Conservation (phyloP, 2,329 filamentous ascomycete species). For the Stachybotrys echinatus region DNA sequence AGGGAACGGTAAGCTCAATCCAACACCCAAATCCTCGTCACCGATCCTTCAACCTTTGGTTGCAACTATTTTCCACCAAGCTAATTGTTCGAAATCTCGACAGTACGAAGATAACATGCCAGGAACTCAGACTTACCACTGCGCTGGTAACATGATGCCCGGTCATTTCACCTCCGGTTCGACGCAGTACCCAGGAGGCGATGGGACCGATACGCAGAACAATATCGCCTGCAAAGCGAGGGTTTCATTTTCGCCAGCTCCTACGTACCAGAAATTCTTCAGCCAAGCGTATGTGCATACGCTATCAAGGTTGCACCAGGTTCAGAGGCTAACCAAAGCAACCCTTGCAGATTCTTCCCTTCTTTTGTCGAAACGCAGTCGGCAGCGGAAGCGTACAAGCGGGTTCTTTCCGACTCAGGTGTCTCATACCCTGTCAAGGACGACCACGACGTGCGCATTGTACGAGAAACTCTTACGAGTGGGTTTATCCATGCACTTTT, state of each 20-base stretch:
- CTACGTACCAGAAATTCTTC: conserved; percentile 23
- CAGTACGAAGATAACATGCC: conserved; percentile 24
- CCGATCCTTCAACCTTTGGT: too few species aligned
- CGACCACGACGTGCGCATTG: conserved; percentile 16
- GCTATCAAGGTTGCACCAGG: too few species aligned
- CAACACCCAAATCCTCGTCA: too few species aligned
- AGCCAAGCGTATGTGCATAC: conserved; percentile 5
- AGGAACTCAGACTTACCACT: conserved; percentile 25
- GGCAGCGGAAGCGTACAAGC: conserved; percentile 26
- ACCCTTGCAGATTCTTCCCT: conserved; percentile 19
- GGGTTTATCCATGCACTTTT: neutral
- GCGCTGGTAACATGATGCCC: conserved; percentile 24
- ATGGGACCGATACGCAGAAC: conserved; percentile 10
- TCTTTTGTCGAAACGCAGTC: conserved; percentile 20
- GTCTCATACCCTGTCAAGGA: conserved; percentile 22
- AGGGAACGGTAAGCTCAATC: too few species aligned
- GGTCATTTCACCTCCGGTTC: conserved; percentile 20
- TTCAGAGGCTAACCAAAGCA: neutral
- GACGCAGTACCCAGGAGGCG: conserved; percentile 16
- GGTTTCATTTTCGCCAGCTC: conserved; percentile 17
- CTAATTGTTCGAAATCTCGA: neutral
- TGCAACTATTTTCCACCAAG: too few species aligned
- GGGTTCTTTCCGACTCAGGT: conserved; percentile 25
- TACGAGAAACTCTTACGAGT: neutral
- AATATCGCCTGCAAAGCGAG: conserved; percentile 25